Evolutionary conservation across 1,139 yeast genomes (phyloP).

Genomic region (Candida albicans): DNA sequence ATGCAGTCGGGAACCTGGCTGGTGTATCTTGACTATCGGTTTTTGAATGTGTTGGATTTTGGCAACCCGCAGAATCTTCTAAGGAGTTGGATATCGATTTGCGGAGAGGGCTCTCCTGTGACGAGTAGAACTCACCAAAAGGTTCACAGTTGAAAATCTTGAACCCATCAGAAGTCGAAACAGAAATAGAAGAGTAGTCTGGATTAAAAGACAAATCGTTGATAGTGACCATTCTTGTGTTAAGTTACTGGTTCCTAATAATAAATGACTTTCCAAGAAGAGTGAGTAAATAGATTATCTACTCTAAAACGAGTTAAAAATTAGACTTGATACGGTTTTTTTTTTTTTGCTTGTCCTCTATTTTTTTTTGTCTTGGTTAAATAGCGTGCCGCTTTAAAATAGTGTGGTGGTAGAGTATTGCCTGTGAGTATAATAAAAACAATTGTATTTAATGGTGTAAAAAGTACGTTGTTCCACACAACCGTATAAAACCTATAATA

Average conservation of each 20-base stretch:
- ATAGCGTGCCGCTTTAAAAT: too few relatives aligned
- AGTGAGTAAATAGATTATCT: not conserved
- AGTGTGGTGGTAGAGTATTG: too few relatives aligned
- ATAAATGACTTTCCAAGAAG: not conserved
- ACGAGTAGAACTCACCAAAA: constrained; percentile 45
- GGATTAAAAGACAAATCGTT: constrained; percentile 47
- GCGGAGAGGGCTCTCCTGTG: constrained; percentile 16
- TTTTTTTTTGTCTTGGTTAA: too few relatives aligned
- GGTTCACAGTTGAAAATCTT: constrained; percentile 49
- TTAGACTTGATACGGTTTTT: not conserved
- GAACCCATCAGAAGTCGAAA: constrained; percentile 35
- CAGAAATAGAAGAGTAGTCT: constrained; percentile 42
- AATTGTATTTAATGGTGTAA: too few relatives aligned
- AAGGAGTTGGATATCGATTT: constrained; percentile 16
- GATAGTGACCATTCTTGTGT: constrained; percentile 17
- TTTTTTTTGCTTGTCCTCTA: not conserved
- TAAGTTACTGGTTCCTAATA: not conserved
- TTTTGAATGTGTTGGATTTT: constrained; percentile 7
- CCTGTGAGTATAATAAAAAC: too few relatives aligned
- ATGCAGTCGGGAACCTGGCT: constrained; percentile 27
- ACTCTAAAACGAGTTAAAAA: too few relatives aligned
- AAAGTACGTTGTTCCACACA: too few relatives aligned
- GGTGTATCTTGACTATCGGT: constrained; percentile 5
- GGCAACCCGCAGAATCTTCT: constrained; percentile 6
- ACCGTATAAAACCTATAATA: too few relatives aligned